These are phyloP conservation scores for Albizia julibrissin DNA, from an alignment of 306 rosid species.

Conservation along the genomic window DNA sequence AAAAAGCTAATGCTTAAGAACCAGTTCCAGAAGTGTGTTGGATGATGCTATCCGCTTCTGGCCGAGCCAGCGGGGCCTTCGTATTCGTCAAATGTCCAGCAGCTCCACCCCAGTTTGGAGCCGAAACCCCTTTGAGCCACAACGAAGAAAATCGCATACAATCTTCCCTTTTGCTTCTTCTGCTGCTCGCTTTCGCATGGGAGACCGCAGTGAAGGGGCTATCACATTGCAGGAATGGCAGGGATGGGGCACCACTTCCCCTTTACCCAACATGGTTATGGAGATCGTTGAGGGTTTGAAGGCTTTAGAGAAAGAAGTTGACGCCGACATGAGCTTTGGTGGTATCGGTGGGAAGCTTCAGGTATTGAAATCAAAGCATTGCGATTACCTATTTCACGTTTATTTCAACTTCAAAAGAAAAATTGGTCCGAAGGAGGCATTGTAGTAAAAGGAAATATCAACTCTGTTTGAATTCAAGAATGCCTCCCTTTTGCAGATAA, in stretches of 20 bases:
- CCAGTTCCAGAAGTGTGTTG: no score
- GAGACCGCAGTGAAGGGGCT: slow-evolving; percentile 25
- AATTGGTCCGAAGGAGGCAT: neutral
- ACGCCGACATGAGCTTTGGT: slow-evolving; percentile 74
- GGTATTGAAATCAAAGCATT: slow-evolving; percentile 35
- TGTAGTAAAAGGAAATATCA: neutral
- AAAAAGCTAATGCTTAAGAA: neutral
- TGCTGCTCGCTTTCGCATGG: slow-evolving; percentile 32
- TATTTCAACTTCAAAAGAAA: neutral
- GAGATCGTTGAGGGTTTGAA: slow-evolving; percentile 67
- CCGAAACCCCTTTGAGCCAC: slow-evolving; percentile 32
- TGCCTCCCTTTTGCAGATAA: neutral
- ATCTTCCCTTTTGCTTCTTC: slow-evolving; percentile 25
- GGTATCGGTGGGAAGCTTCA: slow-evolving; percentile 80
- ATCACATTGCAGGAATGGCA: slow-evolving; percentile 87
- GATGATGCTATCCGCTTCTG: neutral
- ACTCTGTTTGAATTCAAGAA: neutral
- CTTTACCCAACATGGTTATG: slow-evolving; percentile 60
- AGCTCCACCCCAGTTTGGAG: slow-evolving; percentile 11
- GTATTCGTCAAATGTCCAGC: slow-evolving; percentile 26
- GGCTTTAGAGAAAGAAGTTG: slow-evolving; percentile 55
- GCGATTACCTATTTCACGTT: neutral
- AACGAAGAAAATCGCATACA: slow-evolving; percentile 17
- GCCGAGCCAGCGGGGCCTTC: slow-evolving; percentile 34
- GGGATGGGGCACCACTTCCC: slow-evolving; percentile 83